A percentile compares a stretch with the other conserved stretches of the same genome.
These are phyloP conservation scores for Talinum fruticosum DNA, from an alignment of 148 eudicot species.

Conservation along the genomic window DNA sequence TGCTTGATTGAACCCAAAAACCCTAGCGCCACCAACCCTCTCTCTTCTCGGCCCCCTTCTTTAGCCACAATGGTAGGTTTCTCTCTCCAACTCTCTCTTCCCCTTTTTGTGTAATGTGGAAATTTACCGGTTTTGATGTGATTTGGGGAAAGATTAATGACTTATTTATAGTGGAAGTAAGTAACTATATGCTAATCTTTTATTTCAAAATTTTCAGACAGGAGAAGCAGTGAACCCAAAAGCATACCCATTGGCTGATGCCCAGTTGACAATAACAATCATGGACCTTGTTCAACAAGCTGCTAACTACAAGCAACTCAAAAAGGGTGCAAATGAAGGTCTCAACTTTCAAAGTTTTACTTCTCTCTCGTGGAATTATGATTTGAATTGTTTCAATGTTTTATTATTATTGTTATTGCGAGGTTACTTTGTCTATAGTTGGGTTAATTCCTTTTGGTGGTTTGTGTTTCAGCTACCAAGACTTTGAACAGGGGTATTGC, in stretches of 20 bases:
- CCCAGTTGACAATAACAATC: constrained; percentile 61
- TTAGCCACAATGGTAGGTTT: constrained; percentile 28
- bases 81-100: background rate
- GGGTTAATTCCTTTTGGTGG: background rate
- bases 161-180: background rate
- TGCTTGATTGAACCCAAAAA: constrained; percentile 14
- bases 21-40: constrained; percentile 24
- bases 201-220: constrained; percentile 23
- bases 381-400: background rate
- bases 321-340: constrained; percentile 88
- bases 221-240: constrained; percentile 68
- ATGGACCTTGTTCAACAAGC: constrained; percentile 79
- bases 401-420: background rate
- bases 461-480: constrained; percentile 53
- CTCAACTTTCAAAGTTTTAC: background rate
- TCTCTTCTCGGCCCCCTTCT: background rate
- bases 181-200: background rate
- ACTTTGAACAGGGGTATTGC: constrained; percentile 82
- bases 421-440: background rate
- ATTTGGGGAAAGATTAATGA: background rate
- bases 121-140: background rate
- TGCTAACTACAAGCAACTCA: constrained; percentile 71
- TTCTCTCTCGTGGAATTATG: background rate
- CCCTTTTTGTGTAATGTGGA: background rate
- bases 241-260: constrained; percentile 76